Base-by-base conservation (phyloP, 2,329 filamentous ascomycete species). In the Stagonosporopsis vannaccii region DNA sequence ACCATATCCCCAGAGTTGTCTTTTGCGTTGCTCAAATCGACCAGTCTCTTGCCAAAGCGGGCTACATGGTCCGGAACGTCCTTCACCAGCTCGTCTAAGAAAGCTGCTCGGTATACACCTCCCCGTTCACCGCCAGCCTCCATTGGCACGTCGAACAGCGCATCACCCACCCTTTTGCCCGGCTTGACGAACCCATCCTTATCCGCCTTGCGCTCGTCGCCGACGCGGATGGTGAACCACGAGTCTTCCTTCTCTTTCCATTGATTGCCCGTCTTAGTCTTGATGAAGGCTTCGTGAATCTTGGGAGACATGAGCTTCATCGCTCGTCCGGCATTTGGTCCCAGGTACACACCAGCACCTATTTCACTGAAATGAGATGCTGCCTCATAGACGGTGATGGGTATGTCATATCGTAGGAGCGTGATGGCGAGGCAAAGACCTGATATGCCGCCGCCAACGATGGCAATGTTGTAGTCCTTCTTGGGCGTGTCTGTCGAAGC, bases 361-460 rank as follows among this genome's bases (percentile, higher is more conserved):
- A 87, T 83, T 65, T 87, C 85, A 30, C 78, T 78, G 58, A 87
- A 87, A 12, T 74, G 73, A 0, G 75, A 51, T 0, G 84, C 84
- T 11, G 82, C 78, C 70, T 88, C 85, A 64, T 85, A 88, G 58
- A 88, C 79, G 22, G 77, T 77, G 33, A 84, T 74, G 2, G 75
- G 71, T 32, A 86, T 64, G 33, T 76, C 67, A 54, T 79, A 76
- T 51, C 79, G 70, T 51, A 80, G 72, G 25, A 87, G 80, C 6
- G 79, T 82, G 42, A 84, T 79, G 22, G 82, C 83, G 8, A 87
- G 79, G 8, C 75, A 75, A 17, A 87, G 76, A 23, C 85, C 85
- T 23, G 80, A 81, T 56, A 87, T 85, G 30, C 85, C 85, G 37
- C 84, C 84, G 56, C 85, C 85, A 15, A 87, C 74, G 36, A 88